A percentile compares a stretch with the other conserved stretches of the same genome.
These are phyloP conservation scores for Boletales sp. DNA, from an alignment of 768 basidiomycete species.

Conservation along the genomic window DNA sequence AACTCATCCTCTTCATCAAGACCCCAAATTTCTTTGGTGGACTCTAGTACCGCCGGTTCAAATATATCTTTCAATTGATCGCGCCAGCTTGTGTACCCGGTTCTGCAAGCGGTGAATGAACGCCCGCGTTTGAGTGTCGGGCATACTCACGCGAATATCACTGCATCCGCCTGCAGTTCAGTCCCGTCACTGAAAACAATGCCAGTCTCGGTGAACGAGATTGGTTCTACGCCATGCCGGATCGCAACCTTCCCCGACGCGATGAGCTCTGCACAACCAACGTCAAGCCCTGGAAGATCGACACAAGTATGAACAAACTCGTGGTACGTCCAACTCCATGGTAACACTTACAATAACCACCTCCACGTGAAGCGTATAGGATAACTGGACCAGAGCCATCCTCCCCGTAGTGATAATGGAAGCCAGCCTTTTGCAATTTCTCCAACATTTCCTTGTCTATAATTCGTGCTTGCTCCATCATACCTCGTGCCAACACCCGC, in stretches of 20 bases:
- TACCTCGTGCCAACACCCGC: not conserved
- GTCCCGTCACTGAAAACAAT: not conserved
- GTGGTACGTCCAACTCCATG: not conserved
- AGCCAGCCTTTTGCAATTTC: slow-evolving; percentile 2
- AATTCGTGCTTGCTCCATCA: not conserved
- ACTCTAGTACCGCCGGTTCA: not conserved
- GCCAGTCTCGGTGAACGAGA: slow-evolving; percentile 1
- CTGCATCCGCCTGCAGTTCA: not conserved
- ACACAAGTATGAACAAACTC: not conserved
- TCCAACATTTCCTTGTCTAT: slow-evolving; percentile 4
- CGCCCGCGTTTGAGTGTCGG: not conserved
- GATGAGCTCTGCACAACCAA: slow-evolving; percentile 4
- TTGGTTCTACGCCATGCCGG: slow-evolving; percentile 1
- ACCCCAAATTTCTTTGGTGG: slow-evolving; percentile 5
- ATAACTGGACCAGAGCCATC: not conserved
- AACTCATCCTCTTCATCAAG: slow-evolving; percentile 3
- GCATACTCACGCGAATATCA: slow-evolving; percentile 2
- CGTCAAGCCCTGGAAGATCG: slow-evolving; percentile 1
- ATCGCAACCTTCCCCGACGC: not conserved
- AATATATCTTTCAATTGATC: slow-evolving; percentile 3
- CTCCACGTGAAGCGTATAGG: slow-evolving; percentile 3
- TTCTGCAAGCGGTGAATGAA: not conserved
- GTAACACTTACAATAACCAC: slow-evolving; percentile 1
- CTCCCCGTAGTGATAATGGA: not conserved
- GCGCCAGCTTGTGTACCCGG: slow-evolving; percentile 6